Conservation (phyloP, 768 basidiomycete genomes). For the Suillus variegatus region DNA sequence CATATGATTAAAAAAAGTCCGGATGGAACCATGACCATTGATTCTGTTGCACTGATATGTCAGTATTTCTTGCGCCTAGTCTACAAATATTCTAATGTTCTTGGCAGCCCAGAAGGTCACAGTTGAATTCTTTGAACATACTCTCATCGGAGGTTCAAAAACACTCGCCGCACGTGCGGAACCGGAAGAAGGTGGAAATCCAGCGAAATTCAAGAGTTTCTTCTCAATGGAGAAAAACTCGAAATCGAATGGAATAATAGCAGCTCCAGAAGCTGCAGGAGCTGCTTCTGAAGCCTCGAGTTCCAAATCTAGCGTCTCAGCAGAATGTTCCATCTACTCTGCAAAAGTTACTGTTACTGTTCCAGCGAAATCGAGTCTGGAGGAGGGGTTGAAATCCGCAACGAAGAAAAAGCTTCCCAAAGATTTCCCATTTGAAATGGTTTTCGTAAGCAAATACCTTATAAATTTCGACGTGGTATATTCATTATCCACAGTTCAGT, state of each 20-base stretch:
- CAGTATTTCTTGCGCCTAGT: not conserved
- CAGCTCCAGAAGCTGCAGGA: not conserved
- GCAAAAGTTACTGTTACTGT: conserved; percentile 55
- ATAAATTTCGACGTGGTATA: not conserved
- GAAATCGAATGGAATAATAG: not conserved
- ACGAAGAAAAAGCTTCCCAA: conserved; percentile 90
- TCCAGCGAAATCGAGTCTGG: conserved; percentile 56
- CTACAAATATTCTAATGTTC: not conserved
- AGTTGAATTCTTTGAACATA: not conserved
- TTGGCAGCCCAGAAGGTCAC: not conserved
- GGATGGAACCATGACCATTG: not conserved
- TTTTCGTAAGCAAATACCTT: conserved; percentile 57
- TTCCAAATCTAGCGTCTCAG: not conserved
- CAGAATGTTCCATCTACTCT: conserved; percentile 11
- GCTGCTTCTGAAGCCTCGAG: not conserved
- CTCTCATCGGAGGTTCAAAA: not conserved
- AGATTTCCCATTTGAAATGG: conserved; percentile 71
- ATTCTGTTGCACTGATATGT: conserved; percentile 3
- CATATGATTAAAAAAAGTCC: not conserved
- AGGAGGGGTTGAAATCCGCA: conserved; percentile 71
- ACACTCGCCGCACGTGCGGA: not conserved
- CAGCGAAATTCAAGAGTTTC: not conserved
- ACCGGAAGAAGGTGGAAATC: conserved; percentile 5
- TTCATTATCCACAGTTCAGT: conserved; percentile 50
- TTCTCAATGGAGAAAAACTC: not conserved